Percentiles rank a stretch among this genome's conserved stretches.
Conservation (phyloP, 805 yeast genomes). For the Ogataea minuta region DNA sequence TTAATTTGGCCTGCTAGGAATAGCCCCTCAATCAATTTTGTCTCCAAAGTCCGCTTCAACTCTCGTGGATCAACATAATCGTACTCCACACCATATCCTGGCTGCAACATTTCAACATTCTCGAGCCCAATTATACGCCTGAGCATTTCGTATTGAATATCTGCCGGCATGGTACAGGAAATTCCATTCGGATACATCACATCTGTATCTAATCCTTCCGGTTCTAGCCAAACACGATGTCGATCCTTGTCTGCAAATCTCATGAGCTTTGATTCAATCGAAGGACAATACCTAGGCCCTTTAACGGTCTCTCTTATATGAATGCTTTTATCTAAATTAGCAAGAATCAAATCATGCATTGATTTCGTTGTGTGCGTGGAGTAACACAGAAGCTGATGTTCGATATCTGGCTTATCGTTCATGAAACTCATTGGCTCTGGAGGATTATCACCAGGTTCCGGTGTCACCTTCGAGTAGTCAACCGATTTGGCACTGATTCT, state of each 20-base stretch:
- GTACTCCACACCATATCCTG: conserved; percentile 99
- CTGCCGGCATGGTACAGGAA: conserved; percentile 94
- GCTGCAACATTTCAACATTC: conserved; percentile 83
- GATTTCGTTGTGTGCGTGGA: conserved; percentile 75
- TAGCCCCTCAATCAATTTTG: conserved; percentile 73
- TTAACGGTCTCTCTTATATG: conserved; percentile 92
- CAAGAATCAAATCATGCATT: conserved; percentile 65
- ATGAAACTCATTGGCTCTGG: conserved; percentile 89
- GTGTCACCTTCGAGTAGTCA: conserved; percentile 57
- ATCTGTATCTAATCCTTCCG: conserved; percentile 87
- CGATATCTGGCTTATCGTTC: conserved; percentile 64
- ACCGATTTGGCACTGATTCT: conserved; percentile 73
- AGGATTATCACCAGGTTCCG: conserved; percentile 77
- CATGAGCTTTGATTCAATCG: conserved; percentile 84
- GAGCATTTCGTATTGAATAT: conserved; percentile 75
- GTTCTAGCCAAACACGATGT: conserved; percentile 93
- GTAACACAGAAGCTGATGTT: conserved; percentile 65
- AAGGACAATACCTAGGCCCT: conserved; percentile 98
- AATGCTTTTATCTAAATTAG: conserved; percentile 75
- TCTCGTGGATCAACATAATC: conserved; percentile 96
- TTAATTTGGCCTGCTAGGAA: conserved; percentile 96
- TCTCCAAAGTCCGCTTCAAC: conserved; percentile 71
- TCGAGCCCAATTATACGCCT: conserved; percentile 84
- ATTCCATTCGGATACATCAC: conserved; percentile 96
- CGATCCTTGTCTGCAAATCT: conserved; percentile 72